These are phyloP conservation scores for Plectosphaerella cucumerina DNA, from an alignment of 2,329 filamentous ascomycete species.

Conservation along the genomic window DNA sequence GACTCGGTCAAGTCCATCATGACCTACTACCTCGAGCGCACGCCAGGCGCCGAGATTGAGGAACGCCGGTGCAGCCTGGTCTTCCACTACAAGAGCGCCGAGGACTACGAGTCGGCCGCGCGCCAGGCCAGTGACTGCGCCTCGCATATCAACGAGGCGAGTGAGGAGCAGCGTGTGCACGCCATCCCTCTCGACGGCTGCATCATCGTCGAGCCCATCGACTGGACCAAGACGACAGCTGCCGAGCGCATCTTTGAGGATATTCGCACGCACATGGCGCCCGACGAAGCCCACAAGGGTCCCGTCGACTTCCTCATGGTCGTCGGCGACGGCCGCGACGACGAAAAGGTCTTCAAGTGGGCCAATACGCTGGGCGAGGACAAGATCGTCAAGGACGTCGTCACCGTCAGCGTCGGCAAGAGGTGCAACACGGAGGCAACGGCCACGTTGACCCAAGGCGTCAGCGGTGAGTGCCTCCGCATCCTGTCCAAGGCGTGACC, in stretches of 20 bases:
- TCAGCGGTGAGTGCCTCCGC: slow-evolving; percentile 64
- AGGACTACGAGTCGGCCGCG: slow-evolving; percentile 69
- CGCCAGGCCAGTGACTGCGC: slow-evolving; percentile 86
- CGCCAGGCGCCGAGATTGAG: slow-evolving; percentile 83
- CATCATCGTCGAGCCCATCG: slow-evolving; percentile 78
- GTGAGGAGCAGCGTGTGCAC: slow-evolving; percentile 76
- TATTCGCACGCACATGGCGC: slow-evolving; percentile 36
- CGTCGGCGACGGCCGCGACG: slow-evolving; percentile 85
- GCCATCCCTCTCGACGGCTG: slow-evolving; percentile 77
- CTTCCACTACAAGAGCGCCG: slow-evolving; percentile 83
- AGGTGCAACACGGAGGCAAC: slow-evolving; percentile 84
- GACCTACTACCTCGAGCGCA: slow-evolving; percentile 84
- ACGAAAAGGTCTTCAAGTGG: slow-evolving; percentile 93
- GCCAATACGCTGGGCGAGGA: slow-evolving; percentile 69
- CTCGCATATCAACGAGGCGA: slow-evolving; percentile 92
- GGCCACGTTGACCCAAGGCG: slow-evolving; percentile 82
- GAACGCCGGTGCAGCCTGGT: slow-evolving; percentile 88
- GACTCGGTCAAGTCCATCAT: slow-evolving; percentile 77
- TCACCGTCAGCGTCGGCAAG: slow-evolving; percentile 76
- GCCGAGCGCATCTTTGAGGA: slow-evolving; percentile 68
- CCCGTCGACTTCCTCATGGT: slow-evolving; percentile 83
- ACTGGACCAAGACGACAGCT: slow-evolving; percentile 85
- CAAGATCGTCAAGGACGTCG: slow-evolving; percentile 61
- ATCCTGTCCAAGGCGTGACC: not conserved
- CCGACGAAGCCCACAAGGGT: slow-evolving; percentile 26